These are phyloP conservation scores for Aspergillus sp. DNA, from an alignment of 2,329 filamentous ascomycete genomes.

Conservation along the genomic window DNA sequence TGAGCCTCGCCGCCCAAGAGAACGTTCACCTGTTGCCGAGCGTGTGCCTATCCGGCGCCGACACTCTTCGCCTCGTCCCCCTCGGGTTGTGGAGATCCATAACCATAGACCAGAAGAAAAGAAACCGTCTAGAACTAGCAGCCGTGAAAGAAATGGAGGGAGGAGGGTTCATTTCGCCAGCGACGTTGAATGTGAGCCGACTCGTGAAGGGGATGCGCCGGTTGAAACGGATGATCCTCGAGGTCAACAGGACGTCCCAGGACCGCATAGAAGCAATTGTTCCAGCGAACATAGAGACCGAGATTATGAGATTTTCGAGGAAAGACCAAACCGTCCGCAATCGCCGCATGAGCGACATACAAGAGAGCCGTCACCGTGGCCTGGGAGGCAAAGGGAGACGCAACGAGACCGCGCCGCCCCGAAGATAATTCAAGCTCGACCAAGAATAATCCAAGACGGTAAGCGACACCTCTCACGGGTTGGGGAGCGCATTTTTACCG, in stretches of 20 bases:
- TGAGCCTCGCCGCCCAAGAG: constrained; percentile 8
- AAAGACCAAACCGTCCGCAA: neutral
- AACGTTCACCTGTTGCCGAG: constrained; percentile 14
- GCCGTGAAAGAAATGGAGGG: constrained; percentile 2
- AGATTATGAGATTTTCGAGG: neutral
- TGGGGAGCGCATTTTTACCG: constrained; percentile 12
- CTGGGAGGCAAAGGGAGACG: constrained; percentile 1
- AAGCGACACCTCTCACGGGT: constrained; percentile 14
- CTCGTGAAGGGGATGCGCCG: too few relatives aligned
- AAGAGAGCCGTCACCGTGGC: neutral
- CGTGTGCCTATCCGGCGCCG: constrained; percentile 9
- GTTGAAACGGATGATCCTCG: constrained; percentile 1
- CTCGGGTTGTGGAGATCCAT: constrained; percentile 8
- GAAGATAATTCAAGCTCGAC: constrained; percentile 4
- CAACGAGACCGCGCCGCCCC: neutral
- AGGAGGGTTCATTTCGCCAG: constrained; percentile 13
- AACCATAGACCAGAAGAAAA: constrained; percentile 1
- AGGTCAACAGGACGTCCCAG: neutral
- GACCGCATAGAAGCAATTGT: neutral
- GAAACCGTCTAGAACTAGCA: neutral
- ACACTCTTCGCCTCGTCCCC: neutral
- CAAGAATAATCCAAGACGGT: constrained; percentile 22
- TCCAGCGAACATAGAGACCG: neutral
- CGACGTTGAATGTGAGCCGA: constrained; percentile 7
- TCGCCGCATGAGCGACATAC: neutral